Evolutionary conservation across 345 rosid species (phyloP), one percentile per base, ranked within the genome.

Genomic region (Microcos paniculata): DNA sequence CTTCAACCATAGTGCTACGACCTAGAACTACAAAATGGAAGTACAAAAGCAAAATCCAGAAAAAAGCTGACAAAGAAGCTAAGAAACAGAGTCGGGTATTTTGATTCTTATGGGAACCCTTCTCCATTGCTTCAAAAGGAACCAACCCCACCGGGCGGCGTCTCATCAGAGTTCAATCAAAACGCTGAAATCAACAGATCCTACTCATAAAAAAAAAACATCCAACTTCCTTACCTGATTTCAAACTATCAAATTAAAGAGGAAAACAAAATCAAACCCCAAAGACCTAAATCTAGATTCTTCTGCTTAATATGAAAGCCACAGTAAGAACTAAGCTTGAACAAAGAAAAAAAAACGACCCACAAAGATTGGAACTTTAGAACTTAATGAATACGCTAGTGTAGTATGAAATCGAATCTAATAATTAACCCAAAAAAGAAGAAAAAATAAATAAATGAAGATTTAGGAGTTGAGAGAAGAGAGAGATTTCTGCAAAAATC

Each of bases 41-140:
- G 45, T 89, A 91, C 69, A 94, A 56, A 46, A 94, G 73, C 67
- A 90, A 73, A 82, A 87, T 81, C 97, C 97, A 94, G 83, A 91
- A 89, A 15, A 81, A 70, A 1, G 85, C 87, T 21, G 95, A 86
- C 33, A 94, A 72, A 16, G 86, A 65, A 21, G 79, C 88, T 70
- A 91, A 71, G n/a, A 85, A 66, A 78, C 91, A 91, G 57, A 91
- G 77, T 21, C 90, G 86, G 55, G 81, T 83, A 0, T 82, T 80
- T 0, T 87, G 94, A 82, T 76, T 86, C 53, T 86, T 92, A 51
- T 86, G 90, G 40, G 81, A 55, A 24, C 91, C 91, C 33, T 89
- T 92, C 77, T 91, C 94, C 90, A 82, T 89, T 21, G 72, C 79
- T 67, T 84, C 94, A 16, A 72, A 28, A 8, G 82, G 79, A 65